Evolutionary conservation across 225 moss, liverwort and hornwort species (phyloP).

Genomic region (Pseudoscleropodium purum): DNA sequence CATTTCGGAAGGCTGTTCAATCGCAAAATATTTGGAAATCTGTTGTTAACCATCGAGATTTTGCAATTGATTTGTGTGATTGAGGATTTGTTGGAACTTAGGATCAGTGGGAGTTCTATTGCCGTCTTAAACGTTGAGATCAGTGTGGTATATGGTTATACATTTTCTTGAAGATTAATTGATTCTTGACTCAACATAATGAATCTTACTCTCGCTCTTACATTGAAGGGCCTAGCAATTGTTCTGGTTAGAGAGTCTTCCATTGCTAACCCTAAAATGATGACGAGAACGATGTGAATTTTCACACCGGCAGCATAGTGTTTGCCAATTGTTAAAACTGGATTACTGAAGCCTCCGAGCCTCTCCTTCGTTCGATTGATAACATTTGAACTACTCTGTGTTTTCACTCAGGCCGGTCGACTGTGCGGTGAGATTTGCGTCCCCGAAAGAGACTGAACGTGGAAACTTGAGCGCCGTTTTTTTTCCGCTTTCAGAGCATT

Average conservation of each 20-base stretch:
- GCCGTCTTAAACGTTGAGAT: neutral
- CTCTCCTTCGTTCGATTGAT: neutral
- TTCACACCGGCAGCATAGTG: neutral
- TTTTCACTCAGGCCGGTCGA: neutral
- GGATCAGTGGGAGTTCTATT: neutral
- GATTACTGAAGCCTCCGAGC: neutral
- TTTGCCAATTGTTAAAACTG: neutral
- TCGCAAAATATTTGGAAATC: neutral
- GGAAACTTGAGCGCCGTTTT: neutral
- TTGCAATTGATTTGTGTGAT: neutral
- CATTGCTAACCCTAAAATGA: neutral
- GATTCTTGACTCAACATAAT: neutral
- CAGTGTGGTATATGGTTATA: neutral
- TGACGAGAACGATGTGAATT: neutral
- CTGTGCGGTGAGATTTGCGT: neutral
- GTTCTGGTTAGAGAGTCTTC: neutral
- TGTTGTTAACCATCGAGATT: neutral
- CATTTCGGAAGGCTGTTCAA: neutral
- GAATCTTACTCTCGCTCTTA: neutral
- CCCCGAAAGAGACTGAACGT: neutral
- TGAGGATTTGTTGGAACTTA: neutral
- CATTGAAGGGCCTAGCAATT: neutral
- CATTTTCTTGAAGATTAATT: neutral
- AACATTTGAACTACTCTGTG: neutral
- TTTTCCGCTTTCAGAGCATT: neutral